Conservation (phyloP, 2,329 filamentous ascomycete genomes). For the Cladosporium sp. region DNA sequence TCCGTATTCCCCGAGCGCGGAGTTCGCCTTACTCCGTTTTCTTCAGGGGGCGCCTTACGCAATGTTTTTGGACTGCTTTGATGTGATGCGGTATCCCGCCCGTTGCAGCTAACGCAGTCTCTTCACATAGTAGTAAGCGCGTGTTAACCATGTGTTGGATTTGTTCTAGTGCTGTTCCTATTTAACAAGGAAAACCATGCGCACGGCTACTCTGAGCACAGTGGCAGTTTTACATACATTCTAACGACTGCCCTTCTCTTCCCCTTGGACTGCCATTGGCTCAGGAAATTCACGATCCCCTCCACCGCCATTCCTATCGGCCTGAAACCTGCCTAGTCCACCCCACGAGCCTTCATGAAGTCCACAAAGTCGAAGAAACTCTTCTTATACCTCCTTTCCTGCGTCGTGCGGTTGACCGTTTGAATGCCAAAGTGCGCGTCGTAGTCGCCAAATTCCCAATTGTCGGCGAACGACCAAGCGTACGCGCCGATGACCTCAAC, state of each 20-base stretch:
- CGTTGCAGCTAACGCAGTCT: neutral
- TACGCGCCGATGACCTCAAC: conserved; percentile 39
- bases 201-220: neutral
- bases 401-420: conserved; percentile 42
- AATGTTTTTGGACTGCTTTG: neutral
- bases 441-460: conserved; percentile 53
- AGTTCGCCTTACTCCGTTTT: neutral
- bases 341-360: conserved; percentile 25
- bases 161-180: neutral
- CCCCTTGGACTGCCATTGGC: neutral
- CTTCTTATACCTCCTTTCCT: conserved; percentile 40
- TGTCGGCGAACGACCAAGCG: conserved; percentile 41
- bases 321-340: conserved; percentile 2
- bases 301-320: neutral
- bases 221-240: neutral
- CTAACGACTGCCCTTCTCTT: neutral
- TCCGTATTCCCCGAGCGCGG: neutral
- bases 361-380: conserved; percentile 42
- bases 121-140: neutral
- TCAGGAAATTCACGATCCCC: neutral
- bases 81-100: neutral
- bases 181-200: neutral
- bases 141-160: neutral
- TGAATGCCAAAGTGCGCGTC: conserved; percentile 58
- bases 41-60: neutral